Conservation (phyloP, 164 flowering plant genomes). For the Sextonia rubra region DNA sequence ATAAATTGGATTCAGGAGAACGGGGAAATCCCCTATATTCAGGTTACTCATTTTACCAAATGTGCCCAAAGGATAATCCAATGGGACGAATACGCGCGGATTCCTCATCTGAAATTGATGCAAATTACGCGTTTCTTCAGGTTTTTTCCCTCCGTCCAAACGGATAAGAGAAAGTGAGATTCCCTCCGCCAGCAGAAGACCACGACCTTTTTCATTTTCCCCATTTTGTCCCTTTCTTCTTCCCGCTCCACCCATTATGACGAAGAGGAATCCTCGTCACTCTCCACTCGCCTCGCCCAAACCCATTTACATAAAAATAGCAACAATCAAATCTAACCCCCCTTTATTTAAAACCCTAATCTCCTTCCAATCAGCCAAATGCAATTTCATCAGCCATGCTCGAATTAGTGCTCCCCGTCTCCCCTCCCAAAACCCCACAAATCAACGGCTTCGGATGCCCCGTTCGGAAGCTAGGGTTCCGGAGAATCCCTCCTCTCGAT, state of each 20-base stretch:
- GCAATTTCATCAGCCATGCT: conserved; percentile 8
- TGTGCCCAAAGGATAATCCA: too few species aligned
- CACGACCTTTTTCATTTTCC: neutral
- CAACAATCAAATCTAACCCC: neutral
- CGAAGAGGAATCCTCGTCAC: neutral
- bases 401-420: conserved; percentile 6
- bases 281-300: neutral
- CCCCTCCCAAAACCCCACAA: conserved; percentile 6
- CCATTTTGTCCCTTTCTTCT: neutral
- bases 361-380: neutral
- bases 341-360: neutral
- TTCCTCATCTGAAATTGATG: too few species aligned
- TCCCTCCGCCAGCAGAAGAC: too few species aligned
- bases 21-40: too few species aligned
- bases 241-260: neutral
- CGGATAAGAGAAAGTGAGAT: too few species aligned
- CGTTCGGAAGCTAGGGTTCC: neutral
- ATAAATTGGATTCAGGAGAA: too few species aligned
- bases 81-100: too few species aligned
- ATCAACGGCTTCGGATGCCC: neutral
- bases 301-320: neutral
- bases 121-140: too few species aligned
- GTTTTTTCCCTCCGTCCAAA: too few species aligned
- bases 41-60: too few species aligned
- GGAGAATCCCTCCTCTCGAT: too few species aligned